These are phyloP conservation scores for Acacia crassicarpa DNA, from an alignment of 306 rosid genomes.

Conservation along the genomic window DNA sequence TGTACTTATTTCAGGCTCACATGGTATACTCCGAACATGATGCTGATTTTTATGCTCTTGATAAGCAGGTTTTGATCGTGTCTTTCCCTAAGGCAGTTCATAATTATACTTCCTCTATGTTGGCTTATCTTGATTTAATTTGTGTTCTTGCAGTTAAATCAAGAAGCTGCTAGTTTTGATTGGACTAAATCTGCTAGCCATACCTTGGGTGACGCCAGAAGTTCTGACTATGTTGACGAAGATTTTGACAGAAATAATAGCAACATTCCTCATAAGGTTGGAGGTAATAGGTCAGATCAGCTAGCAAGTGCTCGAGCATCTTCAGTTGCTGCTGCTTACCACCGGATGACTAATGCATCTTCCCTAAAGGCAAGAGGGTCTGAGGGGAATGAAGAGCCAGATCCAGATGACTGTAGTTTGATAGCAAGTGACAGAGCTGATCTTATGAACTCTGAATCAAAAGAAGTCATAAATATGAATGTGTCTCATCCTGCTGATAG, in stretches of 20 bases:
- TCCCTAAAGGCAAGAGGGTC: conserved; percentile 37
- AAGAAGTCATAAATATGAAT: conserved; percentile 32
- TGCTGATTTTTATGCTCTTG: conserved; percentile 74
- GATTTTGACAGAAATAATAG: conserved; percentile 40
- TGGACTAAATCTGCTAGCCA: conserved; percentile 87
- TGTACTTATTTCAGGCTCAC: conserved; percentile 74
- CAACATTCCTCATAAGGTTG: conserved; percentile 68
- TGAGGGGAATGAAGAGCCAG: conserved; percentile 47
- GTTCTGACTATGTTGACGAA: conserved; percentile 51
- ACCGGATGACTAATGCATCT: conserved; percentile 50
- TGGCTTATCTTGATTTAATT: conserved; percentile 29
- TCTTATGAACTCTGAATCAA: conserved; percentile 27
- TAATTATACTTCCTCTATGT: conserved; percentile 14
- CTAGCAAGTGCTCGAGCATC: conserved; percentile 63
- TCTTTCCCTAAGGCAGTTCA: neutral
- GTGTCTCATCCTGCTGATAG: conserved; percentile 28
- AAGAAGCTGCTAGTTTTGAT: conserved; percentile 86
- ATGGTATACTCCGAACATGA: conserved; percentile 86
- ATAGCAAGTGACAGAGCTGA: conserved; percentile 28
- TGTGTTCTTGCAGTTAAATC: conserved; percentile 63
- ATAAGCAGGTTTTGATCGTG: conserved; percentile 68
- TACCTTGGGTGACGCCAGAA: conserved; percentile 62
- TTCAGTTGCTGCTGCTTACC: conserved; percentile 81
- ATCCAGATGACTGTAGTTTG: conserved; percentile 45
- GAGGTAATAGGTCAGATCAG: conserved; percentile 60